A percentile compares a stretch with the other conserved stretches of the same genome.
Evolutionary conservation across 352 stramenopile genomes (phyloP).

Genomic region (Globisporangium megalacanthum): DNA sequence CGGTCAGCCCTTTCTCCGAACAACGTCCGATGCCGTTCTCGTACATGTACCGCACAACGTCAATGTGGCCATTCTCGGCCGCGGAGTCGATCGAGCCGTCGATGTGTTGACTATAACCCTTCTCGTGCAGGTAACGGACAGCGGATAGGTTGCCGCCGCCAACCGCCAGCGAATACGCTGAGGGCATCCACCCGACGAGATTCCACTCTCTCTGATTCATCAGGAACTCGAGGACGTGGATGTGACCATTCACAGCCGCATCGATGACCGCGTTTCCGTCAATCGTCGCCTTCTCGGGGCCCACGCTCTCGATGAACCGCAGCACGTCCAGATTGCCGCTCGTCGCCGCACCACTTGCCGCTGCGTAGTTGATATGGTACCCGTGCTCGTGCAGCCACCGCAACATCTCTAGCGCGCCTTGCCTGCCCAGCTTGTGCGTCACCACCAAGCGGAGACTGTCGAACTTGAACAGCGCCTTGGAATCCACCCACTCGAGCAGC

Average conservation of each 20-base stretch:
- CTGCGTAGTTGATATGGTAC: neutral
- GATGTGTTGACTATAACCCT: neutral
- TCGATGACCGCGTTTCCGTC: neutral
- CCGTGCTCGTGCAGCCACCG: neutral
- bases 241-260: neutral
- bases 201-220: neutral
- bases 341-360: neutral
- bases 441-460: neutral
- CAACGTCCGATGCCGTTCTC: neutral
- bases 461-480: neutral
- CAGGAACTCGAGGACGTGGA: neutral
- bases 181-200: neutral
- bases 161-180: neutral
- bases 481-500: conserved; percentile 5
- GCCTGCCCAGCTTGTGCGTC: neutral
- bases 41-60: neutral
- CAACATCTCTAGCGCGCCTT: neutral
- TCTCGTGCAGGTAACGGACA: neutral
- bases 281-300: neutral
- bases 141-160: too few relatives aligned
- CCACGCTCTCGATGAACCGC: neutral
- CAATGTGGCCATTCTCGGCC: neutral
- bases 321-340: neutral
- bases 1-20: too few relatives aligned
- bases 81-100: neutral